These are phyloP conservation scores for Protomyces pachydermus DNA, from an alignment of 1,139 yeast genomes.

Conservation along the genomic window DNA sequence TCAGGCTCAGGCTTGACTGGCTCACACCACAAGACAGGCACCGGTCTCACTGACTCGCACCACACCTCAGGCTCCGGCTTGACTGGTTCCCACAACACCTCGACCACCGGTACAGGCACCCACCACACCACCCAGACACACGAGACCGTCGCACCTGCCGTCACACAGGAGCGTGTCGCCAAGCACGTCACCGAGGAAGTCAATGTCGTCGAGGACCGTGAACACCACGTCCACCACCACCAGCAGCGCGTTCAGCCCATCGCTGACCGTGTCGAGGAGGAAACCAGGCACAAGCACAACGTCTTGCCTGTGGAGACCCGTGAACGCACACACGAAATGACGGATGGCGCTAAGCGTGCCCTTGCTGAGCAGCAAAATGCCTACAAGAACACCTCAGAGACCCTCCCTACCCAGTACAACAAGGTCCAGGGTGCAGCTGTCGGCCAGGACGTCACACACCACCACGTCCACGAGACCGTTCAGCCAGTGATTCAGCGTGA, in stretches of 20 bases:
- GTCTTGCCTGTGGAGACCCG: slow-evolving; percentile 18
- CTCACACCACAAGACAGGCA: background rate
- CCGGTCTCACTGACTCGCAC: background rate
- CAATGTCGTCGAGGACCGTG: slow-evolving; percentile 21
- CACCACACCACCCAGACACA: slow-evolving; percentile 18
- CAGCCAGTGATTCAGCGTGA: slow-evolving; percentile 28
- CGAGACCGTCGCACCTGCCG: slow-evolving; percentile 27
- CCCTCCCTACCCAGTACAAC: slow-evolving; percentile 23
- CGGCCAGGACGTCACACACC: slow-evolving; percentile 25
- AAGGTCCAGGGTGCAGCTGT: slow-evolving; percentile 16
- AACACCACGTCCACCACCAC: slow-evolving; percentile 28
- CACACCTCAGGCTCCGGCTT: background rate
- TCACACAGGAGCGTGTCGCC: slow-evolving; percentile 19
- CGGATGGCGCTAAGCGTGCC: slow-evolving; percentile 24
- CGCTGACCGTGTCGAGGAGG: slow-evolving; percentile 19
- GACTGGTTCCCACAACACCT: background rate
- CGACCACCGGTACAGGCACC: background rate
- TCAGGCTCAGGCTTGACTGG: background rate
- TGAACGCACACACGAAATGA: slow-evolving; percentile 19
- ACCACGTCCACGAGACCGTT: slow-evolving; percentile 28
- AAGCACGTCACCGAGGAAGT: slow-evolving; percentile 18
- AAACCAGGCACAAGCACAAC: slow-evolving; percentile 20
- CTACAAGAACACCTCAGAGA: slow-evolving; percentile 22
- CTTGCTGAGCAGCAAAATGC: slow-evolving; percentile 26
- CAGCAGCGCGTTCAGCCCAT: slow-evolving; percentile 28